Base-by-base conservation (phyloP, 2,329 filamentous ascomycete species). In the Torrubiella hemipterigena region DNA sequence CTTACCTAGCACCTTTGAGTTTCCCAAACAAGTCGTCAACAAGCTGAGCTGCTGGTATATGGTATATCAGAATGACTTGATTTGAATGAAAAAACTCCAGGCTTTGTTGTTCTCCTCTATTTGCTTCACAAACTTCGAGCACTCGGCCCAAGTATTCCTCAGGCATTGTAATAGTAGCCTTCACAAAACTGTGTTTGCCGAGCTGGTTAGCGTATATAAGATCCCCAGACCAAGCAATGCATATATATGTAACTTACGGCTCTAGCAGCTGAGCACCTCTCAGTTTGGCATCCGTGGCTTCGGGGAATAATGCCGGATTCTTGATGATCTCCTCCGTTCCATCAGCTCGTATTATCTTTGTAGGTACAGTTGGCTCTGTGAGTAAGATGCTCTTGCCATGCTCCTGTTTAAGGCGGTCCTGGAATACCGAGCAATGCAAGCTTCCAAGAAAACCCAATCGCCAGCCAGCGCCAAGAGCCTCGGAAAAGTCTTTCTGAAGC, bases 21-120 rank as follows among this genome's bases (percentile, higher is more conserved):
- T 93, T 95, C 31, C 91, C 91, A 52, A 98, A 98, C 50, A 98
- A 80, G 55, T 98, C 91, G 45, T 96, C 91, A 1, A 98, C 91
- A 4, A 98, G 66, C 32, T 94, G 84, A 2, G 86, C 77, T 1
- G 94, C 69, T 0, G 91, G 91, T 2, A 98, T 59, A 31, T 87
- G 75, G 52, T 98, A 98, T 47, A 89, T 89, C 20, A 98, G 63
- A 39, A 98, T 96, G 35, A 96, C 89, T 55, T 98, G 91, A 0
- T 79, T 84, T 2, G 81, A 67, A 10, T 86, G 86, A 58, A 96
- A 95, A 61, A 93, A 96, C 41, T 85, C 84, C 21, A 98, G 63
- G 42, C 81, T 81, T 46, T 81, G 75, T 52, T 98, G 91, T 45
- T 82, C 76, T 28, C 91, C 91, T 16, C 91, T 79, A 45, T 89